These are phyloP conservation scores for Zelonia costaricensis DNA, from an alignment of 208 protist species.

Conservation along the genomic window DNA sequence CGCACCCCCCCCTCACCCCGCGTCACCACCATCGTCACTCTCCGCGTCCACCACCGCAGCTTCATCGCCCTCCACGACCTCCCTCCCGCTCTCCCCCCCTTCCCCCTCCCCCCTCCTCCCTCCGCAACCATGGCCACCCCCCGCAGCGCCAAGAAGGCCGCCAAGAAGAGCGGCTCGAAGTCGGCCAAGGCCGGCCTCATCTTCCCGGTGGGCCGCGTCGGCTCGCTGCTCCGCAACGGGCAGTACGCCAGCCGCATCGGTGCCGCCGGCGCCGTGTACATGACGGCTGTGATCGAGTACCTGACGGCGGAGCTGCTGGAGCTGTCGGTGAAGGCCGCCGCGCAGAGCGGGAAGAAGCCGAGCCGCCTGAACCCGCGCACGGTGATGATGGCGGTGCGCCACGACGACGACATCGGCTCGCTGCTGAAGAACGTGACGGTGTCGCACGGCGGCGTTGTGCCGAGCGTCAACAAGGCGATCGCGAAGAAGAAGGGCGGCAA, in stretches of 20 bases:
- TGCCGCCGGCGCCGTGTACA: conserved; percentile 98
- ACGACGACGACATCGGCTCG: conserved; percentile 76
- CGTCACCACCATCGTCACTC: no score
- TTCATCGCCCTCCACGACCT: not conserved
- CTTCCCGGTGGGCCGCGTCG: conserved; percentile 99
- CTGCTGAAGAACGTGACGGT: conserved; percentile 71
- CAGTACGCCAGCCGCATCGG: conserved; percentile 97
- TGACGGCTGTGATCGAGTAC: conserved; percentile 99
- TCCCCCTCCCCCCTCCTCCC: not conserved
- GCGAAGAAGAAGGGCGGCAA: conserved; percentile 77
- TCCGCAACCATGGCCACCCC: conserved; percentile 65
- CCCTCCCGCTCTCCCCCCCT: not conserved
- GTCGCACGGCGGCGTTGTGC: conserved; percentile 80
- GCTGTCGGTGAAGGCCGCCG: conserved; percentile 80
- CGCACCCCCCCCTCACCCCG: no score
- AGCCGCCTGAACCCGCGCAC: conserved; percentile 75
- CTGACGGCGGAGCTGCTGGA: conserved; percentile 85
- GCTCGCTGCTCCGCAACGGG: conserved; percentile 95
- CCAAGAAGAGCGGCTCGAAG: conserved; percentile 77
- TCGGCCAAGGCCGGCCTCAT: conserved; percentile 97
- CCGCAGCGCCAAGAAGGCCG: conserved; percentile 72
- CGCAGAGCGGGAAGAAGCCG: conserved; percentile 66
- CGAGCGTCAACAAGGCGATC: conserved; percentile 78
- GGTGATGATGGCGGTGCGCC: conserved; percentile 79
- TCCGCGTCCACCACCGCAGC: not conserved